phyloP scores from a whole-genome alignment of 75 land plant species.

The Cupressus sempervirens region DNA sequence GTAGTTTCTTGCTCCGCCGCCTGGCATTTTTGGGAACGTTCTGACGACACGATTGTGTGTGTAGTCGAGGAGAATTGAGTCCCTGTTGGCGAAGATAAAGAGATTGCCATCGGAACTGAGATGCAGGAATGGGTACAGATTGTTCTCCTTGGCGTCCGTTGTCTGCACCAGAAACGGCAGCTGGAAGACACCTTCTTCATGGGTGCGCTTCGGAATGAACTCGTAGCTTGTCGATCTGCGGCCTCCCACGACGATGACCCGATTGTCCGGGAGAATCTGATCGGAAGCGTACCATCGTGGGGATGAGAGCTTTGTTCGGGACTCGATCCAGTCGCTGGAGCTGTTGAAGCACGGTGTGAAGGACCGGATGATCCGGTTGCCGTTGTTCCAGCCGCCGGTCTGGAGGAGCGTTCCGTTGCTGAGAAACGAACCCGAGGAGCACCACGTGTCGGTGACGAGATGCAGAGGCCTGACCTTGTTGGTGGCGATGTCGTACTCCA shows the following conservation, averaged over 20 bases:
- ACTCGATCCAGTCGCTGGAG: constrained; percentile 41
- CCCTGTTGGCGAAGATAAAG: constrained; percentile 45
- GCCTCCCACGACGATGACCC: constrained; percentile 58
- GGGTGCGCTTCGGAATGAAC: constrained; percentile 20
- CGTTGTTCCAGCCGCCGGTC: constrained; percentile 56
- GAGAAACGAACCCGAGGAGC: constrained; percentile 64
- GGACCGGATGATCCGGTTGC: constrained; percentile 28
- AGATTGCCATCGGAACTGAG: constrained; percentile 29
- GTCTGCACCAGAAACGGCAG: constrained; percentile 27
- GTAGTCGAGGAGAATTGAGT: constrained; percentile 44
- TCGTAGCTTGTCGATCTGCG: constrained; percentile 33
- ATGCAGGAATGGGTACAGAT: constrained; percentile 32
- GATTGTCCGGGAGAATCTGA: constrained; percentile 56
- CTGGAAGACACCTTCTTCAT: background rate
- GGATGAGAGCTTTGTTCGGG: constrained; percentile 13
- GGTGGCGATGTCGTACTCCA: constrained; percentile 27
- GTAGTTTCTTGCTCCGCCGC: constrained; percentile 29
- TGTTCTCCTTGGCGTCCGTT: constrained; percentile 11
- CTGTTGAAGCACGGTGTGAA: constrained; percentile 30
- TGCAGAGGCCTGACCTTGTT: constrained; percentile 44
- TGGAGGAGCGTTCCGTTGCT: constrained; percentile 16
- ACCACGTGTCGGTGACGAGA: constrained; percentile 65
- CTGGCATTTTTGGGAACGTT: constrained; percentile 27
- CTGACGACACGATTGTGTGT: constrained; percentile 21
- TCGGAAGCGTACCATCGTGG: constrained; percentile 38